Conservation (phyloP, 2,329 filamentous ascomycete genomes). For the Epichloe brachyelytri region DNA sequence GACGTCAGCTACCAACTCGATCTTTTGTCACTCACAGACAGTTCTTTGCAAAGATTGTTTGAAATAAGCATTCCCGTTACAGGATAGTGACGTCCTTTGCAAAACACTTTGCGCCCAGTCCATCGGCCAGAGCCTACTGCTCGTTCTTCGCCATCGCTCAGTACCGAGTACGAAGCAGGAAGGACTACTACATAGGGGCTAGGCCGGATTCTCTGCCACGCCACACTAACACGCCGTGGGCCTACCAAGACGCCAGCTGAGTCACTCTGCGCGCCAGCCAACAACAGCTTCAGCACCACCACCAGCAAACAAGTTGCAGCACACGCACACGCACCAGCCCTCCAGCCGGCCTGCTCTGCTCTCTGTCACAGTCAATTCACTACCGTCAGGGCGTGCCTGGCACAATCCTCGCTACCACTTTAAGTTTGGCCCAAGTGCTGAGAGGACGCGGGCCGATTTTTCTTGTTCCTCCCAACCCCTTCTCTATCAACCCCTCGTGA, state of each 20-base stretch:
- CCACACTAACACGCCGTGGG: not conserved
- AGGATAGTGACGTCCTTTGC: not conserved
- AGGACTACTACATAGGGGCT: not conserved
- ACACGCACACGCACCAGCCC: not conserved
- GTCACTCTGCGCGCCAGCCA: not conserved
- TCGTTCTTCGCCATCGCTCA: not conserved
- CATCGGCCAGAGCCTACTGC: not conserved
- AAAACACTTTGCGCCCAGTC: not conserved
- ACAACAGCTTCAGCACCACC: not conserved
- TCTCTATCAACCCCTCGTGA: not conserved
- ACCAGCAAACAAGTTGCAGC: not conserved
- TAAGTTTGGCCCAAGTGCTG: too few species aligned
- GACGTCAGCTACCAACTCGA: not conserved
- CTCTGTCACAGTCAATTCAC: not conserved
- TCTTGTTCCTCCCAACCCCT: too few species aligned
- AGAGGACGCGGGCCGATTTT: too few species aligned
- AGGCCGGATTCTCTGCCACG: not conserved
- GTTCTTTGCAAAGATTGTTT: not conserved
- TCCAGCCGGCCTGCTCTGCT: not conserved
- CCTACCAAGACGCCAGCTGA: conserved; percentile 1
- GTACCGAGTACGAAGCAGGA: not conserved
- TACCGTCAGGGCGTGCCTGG: not conserved
- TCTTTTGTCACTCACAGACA: not conserved
- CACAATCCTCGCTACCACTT: too few species aligned
- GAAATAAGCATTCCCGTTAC: not conserved